Conservation (phyloP, 2,329 filamentous ascomycete genomes). For the Colletotrichum lentis region DNA sequence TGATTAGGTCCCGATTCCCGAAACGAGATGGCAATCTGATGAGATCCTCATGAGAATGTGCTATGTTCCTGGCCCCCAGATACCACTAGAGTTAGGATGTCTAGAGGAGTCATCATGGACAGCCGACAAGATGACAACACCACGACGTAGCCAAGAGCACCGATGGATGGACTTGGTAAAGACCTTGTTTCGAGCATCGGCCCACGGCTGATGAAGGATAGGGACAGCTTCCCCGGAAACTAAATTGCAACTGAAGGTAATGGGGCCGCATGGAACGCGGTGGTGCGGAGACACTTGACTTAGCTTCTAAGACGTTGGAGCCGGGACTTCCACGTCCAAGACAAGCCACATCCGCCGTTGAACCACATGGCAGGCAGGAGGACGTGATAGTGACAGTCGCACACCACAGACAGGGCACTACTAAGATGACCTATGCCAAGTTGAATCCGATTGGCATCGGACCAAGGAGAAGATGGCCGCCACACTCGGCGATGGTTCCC, state of each 20-base stretch:
- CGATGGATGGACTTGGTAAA: constrained; percentile 31
- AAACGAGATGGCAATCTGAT: constrained; percentile 19
- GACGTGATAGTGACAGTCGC: not conserved
- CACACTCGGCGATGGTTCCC: not conserved
- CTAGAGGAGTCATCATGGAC: not conserved
- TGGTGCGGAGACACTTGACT: not conserved
- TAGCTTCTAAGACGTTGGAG: constrained; percentile 12
- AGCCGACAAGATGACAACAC: constrained; percentile 6
- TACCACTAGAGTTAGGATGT: not conserved
- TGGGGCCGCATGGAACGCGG: constrained; percentile 8
- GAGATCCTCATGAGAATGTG: not conserved
- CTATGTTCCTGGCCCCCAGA: constrained; percentile 9
- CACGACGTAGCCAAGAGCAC: constrained; percentile 24
- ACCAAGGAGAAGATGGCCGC: constrained; percentile 9
- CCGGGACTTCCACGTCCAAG: constrained; percentile 6
- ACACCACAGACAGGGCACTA: constrained; percentile 13
- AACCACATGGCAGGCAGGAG: constrained; percentile 28
- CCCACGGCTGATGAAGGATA: constrained; percentile 17
- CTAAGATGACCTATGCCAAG: constrained; percentile 7
- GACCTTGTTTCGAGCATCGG: constrained; percentile 12
- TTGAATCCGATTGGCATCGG: not conserved
- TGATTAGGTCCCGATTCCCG: constrained; percentile 7
- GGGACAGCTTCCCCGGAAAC: constrained; percentile 23
- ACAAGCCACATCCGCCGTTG: constrained; percentile 16
- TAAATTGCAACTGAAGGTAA: constrained; percentile 7